Conservation (phyloP, 2,329 filamentous ascomycete species). For the Thielaviopsis populi region DNA sequence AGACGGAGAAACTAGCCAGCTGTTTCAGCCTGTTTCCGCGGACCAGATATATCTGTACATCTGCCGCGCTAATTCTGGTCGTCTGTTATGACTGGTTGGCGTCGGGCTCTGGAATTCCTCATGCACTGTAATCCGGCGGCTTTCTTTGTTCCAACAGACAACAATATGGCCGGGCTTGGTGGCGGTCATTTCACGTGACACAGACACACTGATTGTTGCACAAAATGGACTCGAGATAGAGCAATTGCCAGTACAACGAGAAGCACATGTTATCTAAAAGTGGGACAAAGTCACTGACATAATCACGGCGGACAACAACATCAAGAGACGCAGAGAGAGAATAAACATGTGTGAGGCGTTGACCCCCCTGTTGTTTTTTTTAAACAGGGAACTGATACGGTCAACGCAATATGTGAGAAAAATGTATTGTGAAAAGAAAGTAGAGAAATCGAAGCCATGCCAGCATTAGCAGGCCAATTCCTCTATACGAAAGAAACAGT, state of each 20-base stretch:
- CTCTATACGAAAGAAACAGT: background rate
- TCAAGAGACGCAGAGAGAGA: background rate
- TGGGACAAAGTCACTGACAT: background rate
- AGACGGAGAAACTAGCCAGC: constrained; percentile 1
- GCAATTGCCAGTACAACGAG: background rate
- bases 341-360: background rate
- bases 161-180: background rate
- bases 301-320: background rate
- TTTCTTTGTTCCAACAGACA: no score
- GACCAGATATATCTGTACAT: background rate
- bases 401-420: background rate
- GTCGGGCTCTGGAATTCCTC: no score
- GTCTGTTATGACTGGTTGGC: background rate
- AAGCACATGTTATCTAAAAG: background rate
- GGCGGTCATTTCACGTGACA: background rate
- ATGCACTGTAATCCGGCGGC: background rate
- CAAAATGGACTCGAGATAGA: background rate
- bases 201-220: background rate
- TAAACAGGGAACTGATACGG: background rate
- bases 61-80: background rate
- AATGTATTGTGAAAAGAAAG: background rate
- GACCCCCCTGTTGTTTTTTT: background rate
- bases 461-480: background rate
- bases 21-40: background rate
- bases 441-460: background rate